Base-by-base conservation (phyloP, 257 asterid genomes). In the Eucommia ulmoides region DNA sequence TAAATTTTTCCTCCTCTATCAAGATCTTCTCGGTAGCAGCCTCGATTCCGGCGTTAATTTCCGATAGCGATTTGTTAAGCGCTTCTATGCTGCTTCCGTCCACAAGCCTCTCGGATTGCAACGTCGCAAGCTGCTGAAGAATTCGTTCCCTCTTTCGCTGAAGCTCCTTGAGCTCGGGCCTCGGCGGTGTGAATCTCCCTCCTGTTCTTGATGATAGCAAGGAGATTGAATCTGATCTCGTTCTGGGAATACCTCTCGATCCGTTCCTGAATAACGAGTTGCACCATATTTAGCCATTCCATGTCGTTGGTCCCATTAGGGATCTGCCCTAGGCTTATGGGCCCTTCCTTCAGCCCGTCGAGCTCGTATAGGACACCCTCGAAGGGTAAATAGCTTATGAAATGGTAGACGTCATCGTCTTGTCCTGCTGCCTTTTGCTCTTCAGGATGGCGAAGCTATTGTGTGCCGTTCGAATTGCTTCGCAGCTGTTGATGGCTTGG, bases 1-100 rank as follows among this genome's bases (percentile, higher is more conserved):
- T 91, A 64, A 83, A 81, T 82, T 91, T 91, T 69, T 91, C 99
- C 74, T 91, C 97, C 82, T 91, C 99, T 73, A 84, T 65, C 77
- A 86, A 58, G 51, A 91, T 83, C 81, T 77, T 86, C 84, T 83
- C 97, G 0, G 89, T 83, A 45, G 92, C 94, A 64, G 65, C 75
- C 60, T 82, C 95, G 18, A 91, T 91, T 52, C 93, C 94, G 38
- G 76, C 70, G 24, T 86, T 86, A 54, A 75, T 75, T 48, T 81
- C 97, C n/a, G 73, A 57, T 26, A 91, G 84, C 1, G 80, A 62
- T 49, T 50, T 56, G 33, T 83, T 75, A 54, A 83, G 61, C 1
- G 82, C 84, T 8, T 91, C 99, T 42, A 77, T 82, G 7, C 64
- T 70, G 49, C 74, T 64, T 59, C 72, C 71, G 42, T 84, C 96